A percentile compares a stretch with the other conserved stretches of the same genome.
Conservation (phyloP, 169 alveolate species). For the Plasmodium cynomolgi region DNA sequence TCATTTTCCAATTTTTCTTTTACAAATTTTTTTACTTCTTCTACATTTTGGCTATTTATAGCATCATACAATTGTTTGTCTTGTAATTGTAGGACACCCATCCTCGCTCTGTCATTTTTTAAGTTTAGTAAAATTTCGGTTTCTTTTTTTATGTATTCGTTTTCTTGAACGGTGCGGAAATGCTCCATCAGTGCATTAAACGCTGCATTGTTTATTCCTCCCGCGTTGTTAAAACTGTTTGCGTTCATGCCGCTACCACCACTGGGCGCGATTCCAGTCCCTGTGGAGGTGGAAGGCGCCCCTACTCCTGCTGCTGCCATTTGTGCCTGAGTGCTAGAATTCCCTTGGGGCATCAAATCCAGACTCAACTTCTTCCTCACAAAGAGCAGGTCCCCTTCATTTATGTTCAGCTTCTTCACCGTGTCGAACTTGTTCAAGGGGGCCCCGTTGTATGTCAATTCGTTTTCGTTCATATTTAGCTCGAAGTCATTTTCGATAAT, state of each 20-base stretch:
- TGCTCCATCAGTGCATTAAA: slow-evolving; percentile 42
- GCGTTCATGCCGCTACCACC: background rate
- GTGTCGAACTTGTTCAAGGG: slow-evolving; percentile 31
- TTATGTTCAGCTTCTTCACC: slow-evolving; percentile 45
- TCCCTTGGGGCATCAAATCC: slow-evolving; percentile 7
- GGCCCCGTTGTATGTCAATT: slow-evolving; percentile 60
- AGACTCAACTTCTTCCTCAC: slow-evolving; percentile 38
- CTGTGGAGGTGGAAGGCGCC: background rate
- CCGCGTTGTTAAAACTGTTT: background rate
- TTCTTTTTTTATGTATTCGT: slow-evolving; percentile 62
- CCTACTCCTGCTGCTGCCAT: background rate
- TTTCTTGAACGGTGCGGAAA: slow-evolving; percentile 38
- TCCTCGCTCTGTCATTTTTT: slow-evolving; percentile 36
- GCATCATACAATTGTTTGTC: slow-evolving; percentile 54
- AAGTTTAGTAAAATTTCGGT: slow-evolving; percentile 27
- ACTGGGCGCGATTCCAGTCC: background rate
- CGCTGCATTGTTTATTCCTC: slow-evolving; percentile 5
- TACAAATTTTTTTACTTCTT: slow-evolving; percentile 46
- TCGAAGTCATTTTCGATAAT: slow-evolving; percentile 68
- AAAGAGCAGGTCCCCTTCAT: slow-evolving; percentile 66
- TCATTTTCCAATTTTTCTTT: slow-evolving; percentile 63
- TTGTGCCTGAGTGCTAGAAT: background rate
- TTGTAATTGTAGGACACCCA: slow-evolving; percentile 47
- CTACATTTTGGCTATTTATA: slow-evolving; percentile 31
- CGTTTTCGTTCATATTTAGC: slow-evolving; percentile 48